These are phyloP conservation scores for Ilyonectria sp. DNA, from an alignment of 2,329 filamentous ascomycete species.

Conservation along the genomic window DNA sequence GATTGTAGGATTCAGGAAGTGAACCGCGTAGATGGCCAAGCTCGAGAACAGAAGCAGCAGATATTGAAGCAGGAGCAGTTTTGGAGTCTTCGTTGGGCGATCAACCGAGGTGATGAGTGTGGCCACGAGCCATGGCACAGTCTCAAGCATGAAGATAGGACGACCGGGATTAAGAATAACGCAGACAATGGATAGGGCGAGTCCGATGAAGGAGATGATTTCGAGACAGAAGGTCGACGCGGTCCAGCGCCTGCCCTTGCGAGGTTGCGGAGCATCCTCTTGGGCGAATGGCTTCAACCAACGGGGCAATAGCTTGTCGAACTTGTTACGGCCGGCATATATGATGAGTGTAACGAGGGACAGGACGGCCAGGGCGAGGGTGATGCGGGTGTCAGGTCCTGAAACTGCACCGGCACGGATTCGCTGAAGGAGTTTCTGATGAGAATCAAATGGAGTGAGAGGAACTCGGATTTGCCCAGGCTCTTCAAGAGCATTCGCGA, in stretches of 20 bases:
- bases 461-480: neutral
- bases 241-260: slow-evolving; percentile 54
- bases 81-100: slow-evolving; percentile 60
- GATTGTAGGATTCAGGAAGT: slow-evolving; percentile 47
- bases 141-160: slow-evolving; percentile 50
- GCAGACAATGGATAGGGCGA: slow-evolving; percentile 52
- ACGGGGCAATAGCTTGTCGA: slow-evolving; percentile 52
- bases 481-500: neutral
- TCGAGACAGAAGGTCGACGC: slow-evolving; percentile 57
- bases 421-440: neutral
- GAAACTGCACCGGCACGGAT: slow-evolving; percentile 12
- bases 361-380: slow-evolving; percentile 40
- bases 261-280: slow-evolving; percentile 49
- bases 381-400: slow-evolving; percentile 31
- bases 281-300: slow-evolving; percentile 62
- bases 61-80: slow-evolving; percentile 58
- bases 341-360: slow-evolving; percentile 51
- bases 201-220: slow-evolving; percentile 52
- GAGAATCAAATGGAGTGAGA: neutral
- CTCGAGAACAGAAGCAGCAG: slow-evolving; percentile 52
- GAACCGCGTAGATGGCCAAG: slow-evolving; percentile 49
- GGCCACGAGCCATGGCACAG: slow-evolving; percentile 58
- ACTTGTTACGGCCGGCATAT: slow-evolving; percentile 45
- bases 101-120: slow-evolving; percentile 56
- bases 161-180: slow-evolving; percentile 49